Percentiles rank a stretch among this genome's conserved stretches.
phyloP scores from a whole-genome alignment of 2,329 filamentous ascomycete species.

The Teratosphaeria zuluensis region DNA sequence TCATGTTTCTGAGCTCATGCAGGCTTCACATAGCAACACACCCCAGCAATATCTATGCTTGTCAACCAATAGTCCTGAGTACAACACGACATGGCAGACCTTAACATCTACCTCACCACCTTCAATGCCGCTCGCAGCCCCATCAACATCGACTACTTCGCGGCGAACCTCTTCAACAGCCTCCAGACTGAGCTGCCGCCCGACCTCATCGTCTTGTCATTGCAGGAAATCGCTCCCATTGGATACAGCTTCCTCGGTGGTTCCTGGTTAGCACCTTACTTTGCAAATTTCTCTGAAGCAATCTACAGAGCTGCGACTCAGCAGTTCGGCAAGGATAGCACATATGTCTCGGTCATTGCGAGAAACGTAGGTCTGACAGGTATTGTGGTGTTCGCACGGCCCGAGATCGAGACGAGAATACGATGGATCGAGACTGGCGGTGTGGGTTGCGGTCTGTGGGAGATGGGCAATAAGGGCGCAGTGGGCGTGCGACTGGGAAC shows the following conservation, averaged over 20 bases:
- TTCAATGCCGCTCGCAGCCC: conserved; percentile 77
- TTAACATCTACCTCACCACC: conserved; percentile 70
- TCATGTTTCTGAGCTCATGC: background rate
- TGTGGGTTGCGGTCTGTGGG: conserved; percentile 71
- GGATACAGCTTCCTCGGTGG: conserved; percentile 77
- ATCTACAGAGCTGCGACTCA: conserved; percentile 33
- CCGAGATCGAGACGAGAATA: conserved; percentile 48
- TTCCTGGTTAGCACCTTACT: conserved; percentile 66
- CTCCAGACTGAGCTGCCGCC: conserved; percentile 46
- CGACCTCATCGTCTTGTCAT: conserved; percentile 55
- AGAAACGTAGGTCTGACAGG: conserved; percentile 83
- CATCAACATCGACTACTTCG: conserved; percentile 61
- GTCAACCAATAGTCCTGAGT: background rate
- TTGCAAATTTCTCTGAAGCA: conserved; percentile 59
- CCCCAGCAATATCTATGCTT: background rate
- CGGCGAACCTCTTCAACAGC: conserved; percentile 45
- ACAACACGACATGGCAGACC: conserved; percentile 24
- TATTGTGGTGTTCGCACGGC: conserved; percentile 72
- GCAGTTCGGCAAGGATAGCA: conserved; percentile 52
- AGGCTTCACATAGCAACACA: background rate
- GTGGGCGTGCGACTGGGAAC: conserved; percentile 67
- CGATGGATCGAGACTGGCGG: conserved; percentile 64
- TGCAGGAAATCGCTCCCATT: conserved; percentile 86
- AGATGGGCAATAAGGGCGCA: conserved; percentile 94
- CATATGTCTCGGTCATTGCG: conserved; percentile 60